phyloP scores from a whole-genome alignment of 441 rosid species.

The Populus hybrid region DNA sequence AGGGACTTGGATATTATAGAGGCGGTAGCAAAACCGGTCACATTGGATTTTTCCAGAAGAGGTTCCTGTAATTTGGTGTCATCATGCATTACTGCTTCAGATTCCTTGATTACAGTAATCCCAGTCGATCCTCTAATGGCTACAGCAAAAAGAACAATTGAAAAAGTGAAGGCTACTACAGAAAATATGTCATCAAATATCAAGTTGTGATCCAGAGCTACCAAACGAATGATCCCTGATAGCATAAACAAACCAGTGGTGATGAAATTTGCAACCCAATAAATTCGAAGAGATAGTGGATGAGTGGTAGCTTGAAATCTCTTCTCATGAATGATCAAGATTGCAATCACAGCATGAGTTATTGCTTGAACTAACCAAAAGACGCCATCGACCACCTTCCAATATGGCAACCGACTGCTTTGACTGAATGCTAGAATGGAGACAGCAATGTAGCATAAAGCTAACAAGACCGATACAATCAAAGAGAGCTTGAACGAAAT shows the following conservation, averaged over 20 bases:
- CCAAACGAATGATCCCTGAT: slow-evolving; percentile 54
- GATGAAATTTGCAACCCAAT: slow-evolving; percentile 56
- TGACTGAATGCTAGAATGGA: slow-evolving; percentile 52
- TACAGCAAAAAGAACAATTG: slow-evolving; percentile 46
- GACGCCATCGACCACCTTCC: slow-evolving; percentile 39
- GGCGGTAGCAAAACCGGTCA: slow-evolving; percentile 71
- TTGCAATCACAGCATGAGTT: slow-evolving; percentile 54
- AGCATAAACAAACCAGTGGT: slow-evolving; percentile 41
- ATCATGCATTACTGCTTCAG: slow-evolving; percentile 29
- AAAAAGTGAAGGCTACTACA: slow-evolving; percentile 52
- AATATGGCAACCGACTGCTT: slow-evolving; percentile 31
- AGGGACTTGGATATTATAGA: slow-evolving; percentile 65
- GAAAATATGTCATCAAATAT: slow-evolving; percentile 57
- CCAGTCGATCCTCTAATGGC: slow-evolving; percentile 78
- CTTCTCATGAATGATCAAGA: slow-evolving; percentile 67
- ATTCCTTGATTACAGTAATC: slow-evolving; percentile 28
- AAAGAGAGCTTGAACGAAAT: slow-evolving; percentile 56
- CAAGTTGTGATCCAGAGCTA: slow-evolving; percentile 27
- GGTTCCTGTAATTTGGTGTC: slow-evolving; percentile 31
- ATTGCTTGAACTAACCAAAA: slow-evolving; percentile 79
- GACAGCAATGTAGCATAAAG: slow-evolving; percentile 38
- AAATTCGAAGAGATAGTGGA: slow-evolving; percentile 63
- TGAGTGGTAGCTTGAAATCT: slow-evolving; percentile 58
- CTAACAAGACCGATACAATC: slow-evolving; percentile 39
- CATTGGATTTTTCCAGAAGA: slow-evolving; percentile 41